Conservation (phyloP, 805 yeast genomes). For the Metschnikowia sp. region DNA sequence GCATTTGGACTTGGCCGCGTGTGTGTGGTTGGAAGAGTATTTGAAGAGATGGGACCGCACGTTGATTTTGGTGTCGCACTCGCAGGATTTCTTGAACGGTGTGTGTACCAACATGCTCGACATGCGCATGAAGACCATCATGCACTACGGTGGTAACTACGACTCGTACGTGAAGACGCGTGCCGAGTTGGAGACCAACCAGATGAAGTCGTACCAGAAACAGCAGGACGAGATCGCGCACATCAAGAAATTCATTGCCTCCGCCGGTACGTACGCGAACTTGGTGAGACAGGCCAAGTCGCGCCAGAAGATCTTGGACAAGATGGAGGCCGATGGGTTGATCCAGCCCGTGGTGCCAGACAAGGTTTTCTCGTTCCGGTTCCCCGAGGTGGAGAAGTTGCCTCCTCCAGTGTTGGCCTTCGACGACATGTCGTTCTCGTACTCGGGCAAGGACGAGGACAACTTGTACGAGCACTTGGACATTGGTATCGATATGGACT, state of each 20-base stretch:
- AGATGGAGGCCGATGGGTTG: slow-evolving; percentile 99
- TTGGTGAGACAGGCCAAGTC: slow-evolving; percentile 98
- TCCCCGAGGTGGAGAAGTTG: slow-evolving; percentile 92
- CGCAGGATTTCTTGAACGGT: slow-evolving; percentile 99
- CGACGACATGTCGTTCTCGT: slow-evolving; percentile 90
- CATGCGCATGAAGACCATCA: slow-evolving; percentile 80
- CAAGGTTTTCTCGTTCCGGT: slow-evolving; percentile 88
- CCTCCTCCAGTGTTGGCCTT: slow-evolving; percentile 99
- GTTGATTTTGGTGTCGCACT: slow-evolving; percentile 91
- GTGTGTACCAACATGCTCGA: slow-evolving; percentile 98
- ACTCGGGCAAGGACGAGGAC: slow-evolving; percentile 78
- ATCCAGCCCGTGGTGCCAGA: slow-evolving; percentile 91
- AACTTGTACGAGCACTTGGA: slow-evolving; percentile 86
- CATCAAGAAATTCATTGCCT: slow-evolving; percentile 97
- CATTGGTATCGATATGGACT: slow-evolving; percentile 99
- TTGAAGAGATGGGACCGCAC: slow-evolving; percentile 91
- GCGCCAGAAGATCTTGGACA: slow-evolving; percentile 97
- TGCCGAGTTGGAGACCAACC: slow-evolving; percentile 89
- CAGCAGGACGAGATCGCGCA: slow-evolving; percentile 99
- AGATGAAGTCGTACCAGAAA: slow-evolving; percentile 94
- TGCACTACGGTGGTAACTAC: slow-evolving; percentile 94
- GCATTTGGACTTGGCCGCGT: slow-evolving; percentile 97
- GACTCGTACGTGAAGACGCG: slow-evolving; percentile 96
- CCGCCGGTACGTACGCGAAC: slow-evolving; percentile 99
- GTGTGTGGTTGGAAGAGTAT: slow-evolving; percentile 99